Percentiles rank a stretch among this genome's conserved stretches.
phyloP scores from a whole-genome alignment of 139 green algal genomes.

The Raphidocelis subcapitata region DNA sequence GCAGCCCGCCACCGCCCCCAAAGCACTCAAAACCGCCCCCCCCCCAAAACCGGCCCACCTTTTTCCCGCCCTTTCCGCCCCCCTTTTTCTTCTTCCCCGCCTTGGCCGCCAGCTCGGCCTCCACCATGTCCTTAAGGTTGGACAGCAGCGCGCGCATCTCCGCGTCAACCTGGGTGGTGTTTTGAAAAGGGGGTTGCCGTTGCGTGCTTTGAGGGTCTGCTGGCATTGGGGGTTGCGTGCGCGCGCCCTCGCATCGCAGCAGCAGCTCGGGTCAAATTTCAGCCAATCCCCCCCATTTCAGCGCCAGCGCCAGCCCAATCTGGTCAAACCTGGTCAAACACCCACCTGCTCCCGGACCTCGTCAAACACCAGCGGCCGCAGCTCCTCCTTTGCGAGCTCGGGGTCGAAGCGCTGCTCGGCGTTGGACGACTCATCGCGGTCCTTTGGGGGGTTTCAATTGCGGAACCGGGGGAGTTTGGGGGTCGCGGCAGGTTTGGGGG shows the following conservation, averaged over 20 bases:
- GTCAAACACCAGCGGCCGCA: constrained; percentile 91
- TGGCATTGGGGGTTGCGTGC: no score
- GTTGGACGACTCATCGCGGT: neutral
- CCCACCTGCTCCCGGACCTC: constrained; percentile 72
- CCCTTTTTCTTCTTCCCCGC: constrained; percentile 63
- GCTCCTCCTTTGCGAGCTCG: constrained; percentile 81
- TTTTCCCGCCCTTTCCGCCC: constrained; percentile 52
- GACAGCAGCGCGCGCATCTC: constrained; percentile 85
- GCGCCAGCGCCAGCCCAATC: no score
- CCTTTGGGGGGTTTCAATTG: neutral
- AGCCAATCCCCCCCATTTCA: no score
- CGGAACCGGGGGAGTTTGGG: no score
- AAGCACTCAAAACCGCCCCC: neutral
- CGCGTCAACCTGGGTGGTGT: constrained; percentile 81
- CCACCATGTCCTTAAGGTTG: constrained; percentile 87
- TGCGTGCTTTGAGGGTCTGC: no score
- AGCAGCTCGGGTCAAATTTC: no score
- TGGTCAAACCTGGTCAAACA: no score
- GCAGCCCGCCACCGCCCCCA: constrained; percentile 7
- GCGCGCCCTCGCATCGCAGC: no score
- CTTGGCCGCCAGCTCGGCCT: constrained; percentile 71
- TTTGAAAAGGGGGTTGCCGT: no score
- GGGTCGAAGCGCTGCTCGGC: constrained; percentile 34
- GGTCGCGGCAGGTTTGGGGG: no score
- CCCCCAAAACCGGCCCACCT: constrained; percentile 29